Base-by-base conservation (phyloP, 2,329 filamentous ascomycete genomes). In the Corynespora cassiicola region DNA sequence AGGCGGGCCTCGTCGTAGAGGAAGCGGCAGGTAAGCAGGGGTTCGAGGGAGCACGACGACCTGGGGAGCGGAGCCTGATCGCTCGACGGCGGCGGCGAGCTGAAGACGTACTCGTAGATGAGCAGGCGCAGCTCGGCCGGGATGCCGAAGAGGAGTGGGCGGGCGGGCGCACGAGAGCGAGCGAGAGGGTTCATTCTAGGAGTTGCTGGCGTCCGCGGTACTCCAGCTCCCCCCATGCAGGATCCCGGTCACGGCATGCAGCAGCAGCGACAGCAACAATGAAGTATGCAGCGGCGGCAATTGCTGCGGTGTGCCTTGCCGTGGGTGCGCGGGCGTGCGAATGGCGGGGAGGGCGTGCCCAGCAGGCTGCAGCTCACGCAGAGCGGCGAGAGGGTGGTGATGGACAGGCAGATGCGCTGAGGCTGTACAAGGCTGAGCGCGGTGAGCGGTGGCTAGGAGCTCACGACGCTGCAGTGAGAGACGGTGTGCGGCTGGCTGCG, bases 51-150 rank as follows among this genome's bases (percentile, higher is more conserved):
- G 11, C 12, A n/a, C 14, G 36, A 44, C 2, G 44, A 47, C n/a
- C 18, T 26, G 25, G 31, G 36, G 10, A 32, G 27, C 19, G 38
- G 20, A 11, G 29, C 16, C 7, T 28, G 23, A 7, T 32, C 29
- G 20, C 17, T 7, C 11, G 16, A 24, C 6, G 35, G 23, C 14
- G 36, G 31, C 14, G 39, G 21, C 5, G 37, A 35, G 20, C 12
- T 33, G 30, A 53, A 50, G 25, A 40, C 30, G 20, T 27, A 36
- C 19, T 41, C 31, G 32, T 53, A 53, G 12, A 53, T 42, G 18
- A 32, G n/a, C 7, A 46, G 20, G 24, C 50, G 46, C 10, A 48
- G 31, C 38, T 50, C 50, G 18, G 7, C 20, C 12, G 50, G 46
- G 12, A 53, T 10, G 9, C 18, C 11, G 25, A 47, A 50, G 31